phyloP scores from a whole-genome alignment of 2,329 filamentous ascomycete genomes.

The Fusarium circinatum region DNA sequence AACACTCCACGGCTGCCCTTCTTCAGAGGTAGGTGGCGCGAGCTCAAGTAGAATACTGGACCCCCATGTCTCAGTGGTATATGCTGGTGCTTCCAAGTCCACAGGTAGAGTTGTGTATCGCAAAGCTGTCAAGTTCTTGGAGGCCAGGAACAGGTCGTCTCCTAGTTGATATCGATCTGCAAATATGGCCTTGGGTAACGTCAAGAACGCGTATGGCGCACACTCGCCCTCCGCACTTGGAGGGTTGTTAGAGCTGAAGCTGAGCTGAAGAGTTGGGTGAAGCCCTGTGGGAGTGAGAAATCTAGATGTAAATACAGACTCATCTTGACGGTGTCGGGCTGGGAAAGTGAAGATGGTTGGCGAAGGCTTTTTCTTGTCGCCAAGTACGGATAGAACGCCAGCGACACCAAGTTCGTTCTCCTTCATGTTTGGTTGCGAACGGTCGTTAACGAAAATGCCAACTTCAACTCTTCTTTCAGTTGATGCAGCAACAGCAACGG shows the following conservation, averaged over 20 bases:
- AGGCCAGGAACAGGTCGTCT: constrained; percentile 79
- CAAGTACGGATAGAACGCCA: constrained; percentile 81
- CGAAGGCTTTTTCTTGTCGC: constrained; percentile 76
- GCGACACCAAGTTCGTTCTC: constrained; percentile 80
- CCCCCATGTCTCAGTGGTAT: constrained; percentile 81
- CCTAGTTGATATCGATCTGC: constrained; percentile 87
- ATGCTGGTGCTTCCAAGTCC: constrained; percentile 91
- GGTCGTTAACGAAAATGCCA: constrained; percentile 74
- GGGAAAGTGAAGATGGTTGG: constrained; percentile 86
- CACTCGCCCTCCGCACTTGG: constrained; percentile 69
- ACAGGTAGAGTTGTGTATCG: constrained; percentile 78
- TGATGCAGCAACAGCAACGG: constrained; percentile 54
- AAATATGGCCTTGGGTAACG: constrained; percentile 83
- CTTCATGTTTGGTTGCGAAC: constrained; percentile 68
- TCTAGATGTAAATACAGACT: constrained; percentile 66
- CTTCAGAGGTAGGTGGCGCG: constrained; percentile 58
- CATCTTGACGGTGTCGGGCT: constrained; percentile 75
- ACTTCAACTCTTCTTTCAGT: constrained; percentile 75
- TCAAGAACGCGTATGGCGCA: constrained; percentile 81
- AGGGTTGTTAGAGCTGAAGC: constrained; percentile 63
- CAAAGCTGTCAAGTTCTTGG: constrained; percentile 79
- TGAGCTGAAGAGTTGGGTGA: constrained; percentile 81
- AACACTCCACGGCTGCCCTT: constrained; percentile 66
- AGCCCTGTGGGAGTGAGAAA: constrained; percentile 81
- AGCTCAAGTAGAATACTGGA: constrained; percentile 81